A percentile compares a stretch with the other conserved stretches of the same genome.
phyloP scores from a whole-genome alignment of 257 asterid species.

The Fraxinus cuspidata region DNA sequence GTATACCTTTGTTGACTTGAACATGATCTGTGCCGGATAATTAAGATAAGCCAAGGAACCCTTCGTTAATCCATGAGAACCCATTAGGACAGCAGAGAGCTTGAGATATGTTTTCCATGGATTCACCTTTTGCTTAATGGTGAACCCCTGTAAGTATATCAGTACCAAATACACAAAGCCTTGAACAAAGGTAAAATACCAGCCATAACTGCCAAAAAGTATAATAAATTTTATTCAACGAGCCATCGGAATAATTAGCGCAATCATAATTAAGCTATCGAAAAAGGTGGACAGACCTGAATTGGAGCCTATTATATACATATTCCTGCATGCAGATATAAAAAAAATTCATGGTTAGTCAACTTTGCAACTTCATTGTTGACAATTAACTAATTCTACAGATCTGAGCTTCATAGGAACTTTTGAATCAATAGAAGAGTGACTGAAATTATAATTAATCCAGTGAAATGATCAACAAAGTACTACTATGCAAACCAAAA shows the following conservation, averaged over 20 bases:
- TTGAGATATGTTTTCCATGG: slow-evolving; percentile 87
- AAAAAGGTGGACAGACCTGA: no score
- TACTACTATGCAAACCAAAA: no score
- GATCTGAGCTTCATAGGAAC: no score
- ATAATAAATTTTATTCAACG: not conserved
- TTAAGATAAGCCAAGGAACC: slow-evolving; percentile 92
- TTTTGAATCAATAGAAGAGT: no score
- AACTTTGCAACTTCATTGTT: no score
- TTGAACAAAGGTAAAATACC: slow-evolving; percentile 94
- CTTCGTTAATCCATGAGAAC: slow-evolving; percentile 92
- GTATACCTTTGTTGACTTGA: slow-evolving; percentile 87
- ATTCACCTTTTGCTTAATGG: slow-evolving; percentile 92
- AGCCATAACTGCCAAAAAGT: slow-evolving; percentile 70
- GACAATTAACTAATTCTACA: no score
- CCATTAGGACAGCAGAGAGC: slow-evolving; percentile 95
- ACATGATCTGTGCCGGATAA: slow-evolving; percentile 97
- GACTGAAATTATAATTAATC: no score
- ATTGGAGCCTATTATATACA: no score
- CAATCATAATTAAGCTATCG: not conserved
- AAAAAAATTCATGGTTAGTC: no score
- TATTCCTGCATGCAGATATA: no score
- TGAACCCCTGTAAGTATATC: slow-evolving; percentile 78
- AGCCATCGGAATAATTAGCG: not conserved
- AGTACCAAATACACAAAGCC: slow-evolving; percentile 85
- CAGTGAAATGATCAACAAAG: no score